Evolutionary conservation across 2,329 filamentous ascomycete species (phyloP).

Genomic region (Stagonosporopsis rhizophila): DNA sequence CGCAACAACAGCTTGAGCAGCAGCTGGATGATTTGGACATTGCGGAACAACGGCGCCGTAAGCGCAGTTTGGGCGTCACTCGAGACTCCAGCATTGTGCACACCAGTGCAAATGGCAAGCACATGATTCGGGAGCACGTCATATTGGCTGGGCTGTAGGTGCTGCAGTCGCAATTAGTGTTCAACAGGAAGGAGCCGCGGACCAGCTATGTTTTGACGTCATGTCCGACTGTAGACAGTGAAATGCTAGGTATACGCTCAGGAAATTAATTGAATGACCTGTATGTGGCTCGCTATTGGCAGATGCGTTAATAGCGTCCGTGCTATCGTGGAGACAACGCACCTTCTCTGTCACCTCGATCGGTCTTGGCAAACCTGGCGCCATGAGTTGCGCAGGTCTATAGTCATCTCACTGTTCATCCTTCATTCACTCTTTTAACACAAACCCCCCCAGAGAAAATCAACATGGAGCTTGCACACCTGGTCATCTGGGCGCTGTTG

Average conservation of each 20-base stretch:
- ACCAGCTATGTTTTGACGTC: too few relatives aligned
- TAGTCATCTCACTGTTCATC: not conserved
- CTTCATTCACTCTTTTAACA: too few relatives aligned
- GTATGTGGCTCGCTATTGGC: too few relatives aligned
- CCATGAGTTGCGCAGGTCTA: not conserved
- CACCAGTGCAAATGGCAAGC: slow-evolving; percentile 10
- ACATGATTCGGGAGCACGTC: slow-evolving; percentile 10
- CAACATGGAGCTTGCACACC: not conserved
- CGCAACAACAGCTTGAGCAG: slow-evolving; percentile 5
- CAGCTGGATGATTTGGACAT: not conserved
- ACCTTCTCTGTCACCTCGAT: not conserved
- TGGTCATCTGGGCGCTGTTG: not conserved
- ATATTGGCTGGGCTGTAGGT: not conserved
- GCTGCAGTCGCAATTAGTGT: not conserved
- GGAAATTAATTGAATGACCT: too few relatives aligned
- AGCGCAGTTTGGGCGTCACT: not conserved
- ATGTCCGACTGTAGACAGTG: too few relatives aligned
- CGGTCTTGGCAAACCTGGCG: not conserved
- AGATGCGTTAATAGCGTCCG: not conserved
- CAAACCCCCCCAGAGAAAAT: too few relatives aligned
- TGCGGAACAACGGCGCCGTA: not conserved
- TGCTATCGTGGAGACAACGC: not conserved
- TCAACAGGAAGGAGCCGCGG: not conserved
- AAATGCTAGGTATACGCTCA: too few relatives aligned
- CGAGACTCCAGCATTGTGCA: not conserved